These are phyloP conservation scores for Medicago lupulina DNA, from an alignment of 306 rosid species.

Conservation along the genomic window DNA sequence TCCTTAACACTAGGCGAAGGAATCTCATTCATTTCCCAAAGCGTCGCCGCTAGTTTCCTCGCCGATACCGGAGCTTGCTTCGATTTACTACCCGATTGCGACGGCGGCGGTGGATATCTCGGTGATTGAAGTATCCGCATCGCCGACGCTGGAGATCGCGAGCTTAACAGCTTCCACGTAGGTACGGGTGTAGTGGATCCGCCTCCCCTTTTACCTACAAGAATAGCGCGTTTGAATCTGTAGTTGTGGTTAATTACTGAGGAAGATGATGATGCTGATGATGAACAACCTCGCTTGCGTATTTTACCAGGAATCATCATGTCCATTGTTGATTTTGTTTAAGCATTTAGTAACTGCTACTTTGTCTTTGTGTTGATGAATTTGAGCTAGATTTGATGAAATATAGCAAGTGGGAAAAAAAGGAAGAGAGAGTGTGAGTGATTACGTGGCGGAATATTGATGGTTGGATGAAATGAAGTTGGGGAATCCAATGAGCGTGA, in stretches of 20 bases:
- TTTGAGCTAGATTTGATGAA: constrained; percentile 43
- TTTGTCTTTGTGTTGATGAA: not conserved
- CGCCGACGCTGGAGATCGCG: constrained; percentile 79
- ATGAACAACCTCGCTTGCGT: constrained; percentile 93
- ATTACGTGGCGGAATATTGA: constrained; percentile 18
- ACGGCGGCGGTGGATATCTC: constrained; percentile 46
- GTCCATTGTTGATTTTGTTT: constrained; percentile 71
- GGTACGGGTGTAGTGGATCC: constrained; percentile 95
- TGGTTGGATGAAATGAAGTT: not conserved
- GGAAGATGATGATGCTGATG: constrained; percentile 91
- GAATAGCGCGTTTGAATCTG: constrained; percentile 87
- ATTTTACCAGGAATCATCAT: constrained; percentile 77
- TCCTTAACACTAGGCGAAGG: constrained; percentile 79
- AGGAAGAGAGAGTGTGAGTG: not conserved
- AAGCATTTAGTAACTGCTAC: constrained; percentile 19
- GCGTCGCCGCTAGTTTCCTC: constrained; percentile 95
- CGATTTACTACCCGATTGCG: constrained; percentile 52
- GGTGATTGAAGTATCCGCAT: constrained; percentile 70
- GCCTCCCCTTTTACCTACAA: constrained; percentile 80
- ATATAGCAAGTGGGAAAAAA: constrained; percentile 8
- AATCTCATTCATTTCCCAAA: constrained; percentile 99
- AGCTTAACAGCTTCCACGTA: constrained; percentile 79
- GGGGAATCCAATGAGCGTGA: constrained; percentile 31
- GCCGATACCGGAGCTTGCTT: constrained; percentile 84
- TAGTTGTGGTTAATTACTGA: constrained; percentile 75